phyloP scores from a whole-genome alignment of 2,329 filamentous ascomycete genomes.

The Torrubiellomyces zombiae region DNA sequence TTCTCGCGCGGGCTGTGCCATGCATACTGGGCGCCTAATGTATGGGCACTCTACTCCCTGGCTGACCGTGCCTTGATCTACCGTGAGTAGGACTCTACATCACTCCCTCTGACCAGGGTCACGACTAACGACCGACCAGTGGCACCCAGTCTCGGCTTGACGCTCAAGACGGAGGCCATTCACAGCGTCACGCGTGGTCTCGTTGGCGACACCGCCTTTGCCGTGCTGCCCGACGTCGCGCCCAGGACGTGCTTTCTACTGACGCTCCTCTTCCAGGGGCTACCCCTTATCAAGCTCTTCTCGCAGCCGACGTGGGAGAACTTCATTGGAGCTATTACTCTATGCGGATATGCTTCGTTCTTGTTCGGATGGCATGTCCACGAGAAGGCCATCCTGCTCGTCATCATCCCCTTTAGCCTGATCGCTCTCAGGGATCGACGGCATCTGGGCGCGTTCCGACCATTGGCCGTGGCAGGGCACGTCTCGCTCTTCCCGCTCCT shows the following conservation, averaged over 20 bases:
- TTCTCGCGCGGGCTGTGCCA: slow-evolving; percentile 90
- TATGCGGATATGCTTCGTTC: slow-evolving; percentile 93
- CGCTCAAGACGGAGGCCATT: slow-evolving; percentile 57
- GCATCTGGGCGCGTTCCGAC: slow-evolving; percentile 80
- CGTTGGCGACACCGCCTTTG: slow-evolving; percentile 86
- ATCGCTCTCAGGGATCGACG: slow-evolving; percentile 80
- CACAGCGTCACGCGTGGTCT: slow-evolving; percentile 84
- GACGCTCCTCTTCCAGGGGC: slow-evolving; percentile 66
- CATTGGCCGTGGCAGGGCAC: slow-evolving; percentile 81
- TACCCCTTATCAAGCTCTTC: slow-evolving; percentile 73
- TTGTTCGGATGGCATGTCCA: slow-evolving; percentile 98
- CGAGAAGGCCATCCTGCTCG: slow-evolving; percentile 86
- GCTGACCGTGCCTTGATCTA: slow-evolving; percentile 68
- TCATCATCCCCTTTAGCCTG: slow-evolving; percentile 89
- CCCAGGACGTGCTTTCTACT: slow-evolving; percentile 66
- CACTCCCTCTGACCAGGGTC: too few relatives aligned
- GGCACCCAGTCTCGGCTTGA: slow-evolving; percentile 63
- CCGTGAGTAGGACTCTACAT: slow-evolving; percentile 37
- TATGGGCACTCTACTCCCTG: slow-evolving; percentile 96
- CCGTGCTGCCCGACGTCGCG: slow-evolving; percentile 74
- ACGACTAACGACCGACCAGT: slow-evolving; percentile 30
- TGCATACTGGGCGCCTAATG: slow-evolving; percentile 95
- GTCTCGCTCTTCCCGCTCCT: slow-evolving; percentile 89
- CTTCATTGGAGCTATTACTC: slow-evolving; percentile 76
- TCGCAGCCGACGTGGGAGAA: slow-evolving; percentile 66